phyloP scores from a whole-genome alignment of 1,284 basidiomycete genomes.

The Butyriboletus regius region DNA sequence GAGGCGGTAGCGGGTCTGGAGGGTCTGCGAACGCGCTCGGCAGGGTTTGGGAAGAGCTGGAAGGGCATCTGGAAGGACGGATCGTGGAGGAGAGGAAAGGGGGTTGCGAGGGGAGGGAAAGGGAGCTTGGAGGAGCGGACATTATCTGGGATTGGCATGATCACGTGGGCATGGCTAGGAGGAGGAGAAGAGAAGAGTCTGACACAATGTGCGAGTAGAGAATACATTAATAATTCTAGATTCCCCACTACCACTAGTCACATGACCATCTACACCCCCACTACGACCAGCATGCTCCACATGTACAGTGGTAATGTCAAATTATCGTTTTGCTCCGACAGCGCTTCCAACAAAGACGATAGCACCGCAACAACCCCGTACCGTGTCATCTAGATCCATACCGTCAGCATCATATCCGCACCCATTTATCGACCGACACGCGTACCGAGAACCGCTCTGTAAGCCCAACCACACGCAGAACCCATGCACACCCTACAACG shows the following conservation, averaged over 20 bases:
- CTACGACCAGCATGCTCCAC: constrained; percentile 69
- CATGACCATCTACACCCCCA: constrained; percentile 25
- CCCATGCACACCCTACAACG: constrained; percentile 61
- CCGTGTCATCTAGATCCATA: constrained; percentile 41
- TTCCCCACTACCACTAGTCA: constrained; percentile 28
- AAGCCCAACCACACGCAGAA: constrained; percentile 64
- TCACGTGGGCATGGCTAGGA: constrained; percentile 20
- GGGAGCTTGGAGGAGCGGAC: constrained; percentile 11
- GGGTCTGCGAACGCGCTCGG: constrained; percentile 26
- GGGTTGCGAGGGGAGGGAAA: constrained; percentile 17
- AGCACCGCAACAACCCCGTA: constrained; percentile 56
- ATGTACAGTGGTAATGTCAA: constrained; percentile 82
- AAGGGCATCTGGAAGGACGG: constrained; percentile 29
- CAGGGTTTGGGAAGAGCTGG: constrained; percentile 20
- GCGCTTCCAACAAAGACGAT: constrained; percentile 72
- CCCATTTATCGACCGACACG: constrained; percentile 13
- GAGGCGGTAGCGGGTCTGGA: constrained; percentile 50
- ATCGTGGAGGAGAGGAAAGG: constrained; percentile 26
- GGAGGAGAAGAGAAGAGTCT: background rate
- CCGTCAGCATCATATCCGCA: constrained; percentile 11
- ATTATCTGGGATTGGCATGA: constrained; percentile 26
- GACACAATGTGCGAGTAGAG: too few species aligned
- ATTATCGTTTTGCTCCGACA: constrained; percentile 92
- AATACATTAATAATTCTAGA: constrained; percentile 1
- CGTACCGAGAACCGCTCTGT: constrained; percentile 71